Conservation (phyloP, 768 basidiomycete species). For the Gymnopilus dilepis region DNA sequence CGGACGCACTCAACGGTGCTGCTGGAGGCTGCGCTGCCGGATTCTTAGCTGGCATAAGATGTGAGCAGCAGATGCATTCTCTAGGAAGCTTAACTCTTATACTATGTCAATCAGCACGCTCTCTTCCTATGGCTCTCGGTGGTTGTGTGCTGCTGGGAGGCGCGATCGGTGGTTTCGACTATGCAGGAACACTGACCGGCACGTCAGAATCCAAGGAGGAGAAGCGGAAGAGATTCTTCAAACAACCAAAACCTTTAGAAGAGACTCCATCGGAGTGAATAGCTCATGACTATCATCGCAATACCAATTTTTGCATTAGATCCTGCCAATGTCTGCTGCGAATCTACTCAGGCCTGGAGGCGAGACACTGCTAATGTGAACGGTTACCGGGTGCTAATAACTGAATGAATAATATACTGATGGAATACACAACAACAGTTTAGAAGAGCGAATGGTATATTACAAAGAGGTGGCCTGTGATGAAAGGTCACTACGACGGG, state of each 20-base stretch:
- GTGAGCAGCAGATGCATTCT: constrained; percentile 45
- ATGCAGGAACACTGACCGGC: constrained; percentile 66
- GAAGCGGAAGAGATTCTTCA: constrained; percentile 83
- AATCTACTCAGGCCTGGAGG: neutral
- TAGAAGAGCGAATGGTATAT: neutral
- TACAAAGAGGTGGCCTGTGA: neutral
- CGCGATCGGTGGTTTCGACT: constrained; percentile 81
- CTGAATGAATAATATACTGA: constrained; percentile 2
- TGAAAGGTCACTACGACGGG: neutral
- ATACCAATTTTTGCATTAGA: constrained; percentile 16
- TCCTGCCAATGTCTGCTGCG: neutral
- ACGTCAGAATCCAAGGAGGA: constrained; percentile 59
- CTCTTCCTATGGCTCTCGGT: constrained; percentile 80
- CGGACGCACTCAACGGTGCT: constrained; percentile 84
- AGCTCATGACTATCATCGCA: neutral
- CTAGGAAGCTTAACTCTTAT: neutral
- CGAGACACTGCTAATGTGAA: no score
- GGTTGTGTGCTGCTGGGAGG: constrained; percentile 82
- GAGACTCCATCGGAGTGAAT: constrained; percentile 37
- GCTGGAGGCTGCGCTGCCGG: constrained; percentile 93
- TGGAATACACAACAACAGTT: neutral
- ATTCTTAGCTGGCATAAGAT: constrained; percentile 85
- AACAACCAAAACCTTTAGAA: constrained; percentile 55
- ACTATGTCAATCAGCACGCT: constrained; percentile 61
- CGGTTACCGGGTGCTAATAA: neutral